phyloP scores from a whole-genome alignment of 2,329 filamentous ascomycete species.

The Colletotrichum aenigma region DNA sequence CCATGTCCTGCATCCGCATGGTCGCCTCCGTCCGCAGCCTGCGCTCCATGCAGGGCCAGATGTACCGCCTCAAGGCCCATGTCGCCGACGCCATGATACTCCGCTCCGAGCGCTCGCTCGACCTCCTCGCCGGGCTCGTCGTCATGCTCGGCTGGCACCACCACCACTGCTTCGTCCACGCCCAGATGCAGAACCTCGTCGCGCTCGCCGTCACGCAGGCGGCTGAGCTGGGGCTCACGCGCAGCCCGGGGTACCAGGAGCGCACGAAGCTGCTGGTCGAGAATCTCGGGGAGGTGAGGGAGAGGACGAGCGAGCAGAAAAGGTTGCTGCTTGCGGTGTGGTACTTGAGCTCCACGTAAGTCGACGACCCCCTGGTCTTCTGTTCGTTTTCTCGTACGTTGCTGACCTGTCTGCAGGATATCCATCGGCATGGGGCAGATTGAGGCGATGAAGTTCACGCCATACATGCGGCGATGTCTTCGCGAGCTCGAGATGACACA shows the following conservation, averaged over 20 bases:
- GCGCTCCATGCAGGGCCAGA: slow-evolving; percentile 53
- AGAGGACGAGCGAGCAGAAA: slow-evolving; percentile 54
- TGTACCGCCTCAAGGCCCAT: slow-evolving; percentile 49
- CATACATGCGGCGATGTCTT: slow-evolving; percentile 56
- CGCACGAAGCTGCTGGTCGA: slow-evolving; percentile 45
- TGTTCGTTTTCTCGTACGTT: rapidly evolving
- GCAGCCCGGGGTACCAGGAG: slow-evolving; percentile 43
- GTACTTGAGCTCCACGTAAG: slow-evolving; percentile 58
- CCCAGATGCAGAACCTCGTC: slow-evolving; percentile 55
- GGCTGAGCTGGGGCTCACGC: slow-evolving; percentile 50
- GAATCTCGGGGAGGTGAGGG: slow-evolving; percentile 38
- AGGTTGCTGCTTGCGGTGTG: slow-evolving; percentile 57
- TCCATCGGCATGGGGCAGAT: slow-evolving; percentile 46
- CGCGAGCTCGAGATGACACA: slow-evolving; percentile 43
- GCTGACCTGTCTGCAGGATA: slow-evolving; percentile 35
- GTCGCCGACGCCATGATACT: slow-evolving; percentile 55
- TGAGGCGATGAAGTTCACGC: slow-evolving; percentile 53
- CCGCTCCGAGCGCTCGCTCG: slow-evolving; percentile 53
- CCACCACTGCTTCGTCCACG: slow-evolving; percentile 57
- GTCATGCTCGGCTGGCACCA: slow-evolving; percentile 56
- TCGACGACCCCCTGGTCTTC: neutral
- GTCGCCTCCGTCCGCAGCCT: slow-evolving; percentile 52
- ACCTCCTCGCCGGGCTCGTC: slow-evolving; percentile 52
- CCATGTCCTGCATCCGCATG: slow-evolving; percentile 54
- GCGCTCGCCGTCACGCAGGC: slow-evolving; percentile 52